Evolutionary conservation across 179 eudicot genomes (phyloP).

Genomic region (Actinidia arguta): DNA sequence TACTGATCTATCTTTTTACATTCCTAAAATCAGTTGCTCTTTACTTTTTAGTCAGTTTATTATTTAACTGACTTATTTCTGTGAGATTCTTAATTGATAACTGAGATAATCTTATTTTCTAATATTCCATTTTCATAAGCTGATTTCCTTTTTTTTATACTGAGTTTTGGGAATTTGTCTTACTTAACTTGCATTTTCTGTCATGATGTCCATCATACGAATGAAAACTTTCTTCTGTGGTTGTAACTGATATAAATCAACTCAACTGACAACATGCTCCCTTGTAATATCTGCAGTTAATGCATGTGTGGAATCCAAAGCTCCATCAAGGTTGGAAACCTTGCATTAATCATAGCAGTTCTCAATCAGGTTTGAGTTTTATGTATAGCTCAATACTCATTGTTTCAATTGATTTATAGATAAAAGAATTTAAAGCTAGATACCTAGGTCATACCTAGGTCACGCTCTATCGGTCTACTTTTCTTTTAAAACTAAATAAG

Average conservation of each 20-base stretch:
- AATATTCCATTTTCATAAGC: background rate
- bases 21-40: too few relatives aligned
- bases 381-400: background rate
- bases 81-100: background rate
- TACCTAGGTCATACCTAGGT: background rate
- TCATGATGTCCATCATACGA: background rate
- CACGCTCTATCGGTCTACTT: background rate
- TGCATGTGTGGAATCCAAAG: conserved; percentile 78
- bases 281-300: conserved; percentile 62
- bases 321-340: conserved; percentile 78
- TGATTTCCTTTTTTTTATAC: background rate
- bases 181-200: background rate
- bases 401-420: background rate
- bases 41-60: background rate
- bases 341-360: conserved; percentile 53
- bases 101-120: background rate
- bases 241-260: conserved; percentile 17
- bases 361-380: conserved; percentile 69
- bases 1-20: too few relatives aligned
- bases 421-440: background rate
- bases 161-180: background rate
- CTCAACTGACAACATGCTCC: conserved; percentile 20
- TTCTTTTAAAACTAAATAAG: background rate
- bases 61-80: background rate
- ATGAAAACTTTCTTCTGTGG: background rate